Evolutionary conservation across 768 basidiomycete species (phyloP).

Genomic region (Amanita rubescens): DNA sequence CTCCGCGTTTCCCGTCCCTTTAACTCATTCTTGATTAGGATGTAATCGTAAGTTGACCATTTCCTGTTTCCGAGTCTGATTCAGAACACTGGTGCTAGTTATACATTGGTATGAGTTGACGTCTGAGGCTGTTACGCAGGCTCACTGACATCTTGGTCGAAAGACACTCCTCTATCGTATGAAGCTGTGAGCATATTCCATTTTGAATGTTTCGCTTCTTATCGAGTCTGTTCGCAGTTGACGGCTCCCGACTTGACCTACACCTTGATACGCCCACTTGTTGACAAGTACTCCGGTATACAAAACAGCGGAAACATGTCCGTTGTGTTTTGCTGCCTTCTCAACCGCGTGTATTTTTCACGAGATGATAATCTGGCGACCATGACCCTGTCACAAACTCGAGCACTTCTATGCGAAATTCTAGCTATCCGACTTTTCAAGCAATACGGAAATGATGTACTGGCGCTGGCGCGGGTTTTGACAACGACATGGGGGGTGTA

Average conservation of each 20-base stretch:
- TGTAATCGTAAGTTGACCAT: slow-evolving; percentile 39
- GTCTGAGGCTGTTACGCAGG: neutral
- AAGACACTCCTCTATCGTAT: slow-evolving; percentile 79
- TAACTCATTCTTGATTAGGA: slow-evolving; percentile 36
- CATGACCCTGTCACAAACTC: slow-evolving; percentile 58
- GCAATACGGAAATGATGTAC: slow-evolving; percentile 58
- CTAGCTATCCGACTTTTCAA: slow-evolving; percentile 77
- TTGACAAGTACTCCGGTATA: slow-evolving; percentile 75
- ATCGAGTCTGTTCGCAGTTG: slow-evolving; percentile 36
- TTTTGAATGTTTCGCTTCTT: neutral
- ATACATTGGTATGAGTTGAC: slow-evolving; percentile 53
- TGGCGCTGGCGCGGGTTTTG: slow-evolving; percentile 61
- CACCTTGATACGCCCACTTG: slow-evolving; percentile 79
- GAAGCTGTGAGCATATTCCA: slow-evolving; percentile 53
- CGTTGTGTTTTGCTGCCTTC: slow-evolving; percentile 79
- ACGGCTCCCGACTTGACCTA: slow-evolving; percentile 86
- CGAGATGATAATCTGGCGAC: slow-evolving; percentile 72
- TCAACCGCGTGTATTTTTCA: slow-evolving; percentile 81
- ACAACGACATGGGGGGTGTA: slow-evolving; percentile 82
- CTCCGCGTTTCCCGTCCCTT: neutral
- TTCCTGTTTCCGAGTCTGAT: neutral
- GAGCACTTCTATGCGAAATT: slow-evolving; percentile 84
- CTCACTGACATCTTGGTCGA: slow-evolving; percentile 6
- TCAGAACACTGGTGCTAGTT: slow-evolving; percentile 31
- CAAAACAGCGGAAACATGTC: slow-evolving; percentile 74